These are phyloP conservation scores for Aspergillus sclerotiicarbonarius DNA, from an alignment of 495 filamentous ascomycete genomes.

Conservation along the genomic window DNA sequence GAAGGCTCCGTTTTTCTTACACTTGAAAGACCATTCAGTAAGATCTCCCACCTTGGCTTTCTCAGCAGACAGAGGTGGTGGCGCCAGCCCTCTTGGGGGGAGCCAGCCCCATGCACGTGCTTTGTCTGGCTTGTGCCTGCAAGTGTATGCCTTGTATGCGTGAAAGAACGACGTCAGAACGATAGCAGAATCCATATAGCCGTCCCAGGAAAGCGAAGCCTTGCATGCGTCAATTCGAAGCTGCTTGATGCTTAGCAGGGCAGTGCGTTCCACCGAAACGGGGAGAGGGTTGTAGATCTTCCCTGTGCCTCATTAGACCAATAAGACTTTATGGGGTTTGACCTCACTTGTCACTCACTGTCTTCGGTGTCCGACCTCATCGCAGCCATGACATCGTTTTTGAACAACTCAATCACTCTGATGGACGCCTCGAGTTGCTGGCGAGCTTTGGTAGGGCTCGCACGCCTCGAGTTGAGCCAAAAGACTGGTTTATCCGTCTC, in stretches of 20 bases:
- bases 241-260: conserved; percentile 21
- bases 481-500: conserved; percentile 12
- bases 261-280: conserved; percentile 10
- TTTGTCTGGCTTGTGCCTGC: conserved; percentile 11
- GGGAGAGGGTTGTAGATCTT: conserved; percentile 18
- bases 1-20: not conserved
- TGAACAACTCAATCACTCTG: conserved; percentile 22
- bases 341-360: conserved; percentile 11
- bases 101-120: conserved; percentile 21
- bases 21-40: conserved; percentile 14
- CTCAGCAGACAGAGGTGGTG: conserved; percentile 14
- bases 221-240: conserved; percentile 26
- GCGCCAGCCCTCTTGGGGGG: conserved; percentile 9
- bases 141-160: conserved; percentile 33
- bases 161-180: conserved; percentile 59
- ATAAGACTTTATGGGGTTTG: not conserved
- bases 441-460: conserved; percentile 7
- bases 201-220: conserved; percentile 35
- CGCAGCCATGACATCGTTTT: conserved; percentile 12
- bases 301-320: conserved; percentile 7
- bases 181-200: conserved; percentile 56
- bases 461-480: conserved; percentile 19
- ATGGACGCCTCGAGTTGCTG: conserved; percentile 22
- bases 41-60: conserved; percentile 10
- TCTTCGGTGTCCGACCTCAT: conserved; percentile 5